phyloP scores from a whole-genome alignment of 2,329 filamentous ascomycete species.

The Sordariomycetes sp. region DNA sequence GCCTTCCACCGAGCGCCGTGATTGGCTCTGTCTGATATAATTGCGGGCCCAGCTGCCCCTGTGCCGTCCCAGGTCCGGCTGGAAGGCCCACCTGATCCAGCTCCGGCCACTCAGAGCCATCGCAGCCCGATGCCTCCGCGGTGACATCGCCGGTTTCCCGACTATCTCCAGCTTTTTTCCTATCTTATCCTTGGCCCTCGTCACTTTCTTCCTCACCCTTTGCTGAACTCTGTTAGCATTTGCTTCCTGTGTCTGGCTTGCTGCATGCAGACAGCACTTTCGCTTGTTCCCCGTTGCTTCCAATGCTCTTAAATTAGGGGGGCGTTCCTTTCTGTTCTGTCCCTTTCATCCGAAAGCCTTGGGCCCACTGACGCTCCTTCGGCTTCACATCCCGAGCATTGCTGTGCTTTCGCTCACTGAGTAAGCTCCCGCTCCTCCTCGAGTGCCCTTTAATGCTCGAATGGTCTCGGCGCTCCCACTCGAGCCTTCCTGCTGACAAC shows the following conservation, averaged over 20 bases:
- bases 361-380: conserved; percentile 40
- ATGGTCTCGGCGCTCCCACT: not conserved
- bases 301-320: not conserved
- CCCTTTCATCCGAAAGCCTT: conserved; percentile 10
- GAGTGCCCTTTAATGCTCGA: not conserved
- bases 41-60: not conserved
- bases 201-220: conserved; percentile 15
- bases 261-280: not conserved
- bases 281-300: not conserved
- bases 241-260: not conserved
- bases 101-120: not conserved
- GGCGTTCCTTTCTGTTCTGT: conserved; percentile 6
- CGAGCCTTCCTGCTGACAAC: not conserved
- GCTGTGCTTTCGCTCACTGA: conserved; percentile 1
- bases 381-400: conserved; percentile 7
- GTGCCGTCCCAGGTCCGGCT: not conserved
- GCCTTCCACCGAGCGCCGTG: not conserved
- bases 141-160: conserved; percentile 3
- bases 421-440: not conserved
- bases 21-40: conserved; percentile 3
- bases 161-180: not conserved
- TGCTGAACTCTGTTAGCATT: not conserved
- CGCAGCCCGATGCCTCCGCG: not conserved
- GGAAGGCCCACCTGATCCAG: not conserved
- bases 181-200: conserved; percentile 5